Evolutionary conservation across 2,329 filamentous ascomycete species (phyloP), one percentile per base, ranked within the genome.

Genomic region (Aspergillus pseudotamarii): DNA sequence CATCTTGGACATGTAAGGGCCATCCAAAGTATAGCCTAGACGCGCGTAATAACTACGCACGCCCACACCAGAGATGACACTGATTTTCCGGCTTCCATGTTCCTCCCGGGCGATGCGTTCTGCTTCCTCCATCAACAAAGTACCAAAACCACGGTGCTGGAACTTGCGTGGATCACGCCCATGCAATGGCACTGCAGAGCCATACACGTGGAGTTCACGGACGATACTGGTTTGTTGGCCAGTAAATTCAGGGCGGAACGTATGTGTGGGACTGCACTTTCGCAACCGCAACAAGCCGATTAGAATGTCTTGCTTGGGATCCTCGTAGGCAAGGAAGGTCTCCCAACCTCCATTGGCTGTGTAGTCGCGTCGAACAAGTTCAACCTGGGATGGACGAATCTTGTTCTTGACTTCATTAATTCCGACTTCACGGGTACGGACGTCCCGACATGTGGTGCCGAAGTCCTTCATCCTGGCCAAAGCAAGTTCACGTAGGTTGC

Each of bases 391-490:
- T 0, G 95, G 95, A 1, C 94, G 87, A 70, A 99, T 97, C 83
- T 98, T 98, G 84, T 99, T 90, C 83, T 99, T 99, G 68, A 99
- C 94, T 81, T 99, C 95, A 77, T 99, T 99, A 80, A 99, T 94
- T 63, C 95, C 95, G 28, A 99, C 95, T 80, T 99, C 95, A 64
- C 95, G 89, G 1, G 95, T 99, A 16, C 95, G 90, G 28, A 99
- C 95, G 73, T 99, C 95, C 67, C 96, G 92, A 76, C 96, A 99
- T 1, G 92, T 93, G 0, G 95, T 99, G 57, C 96, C 96, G 71
- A 99, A 98, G 76, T 99, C 95, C 79, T 97, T 97, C 96, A 99
- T 99, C 26, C 95, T 86, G n/a, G 94, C 93, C 60, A 99, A 83
- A 0, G 95, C 94, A 56, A 99, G 83, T 78, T 99, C 95, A 66